These are phyloP conservation scores for Aspergillus ostianus DNA, from an alignment of 495 filamentous ascomycete genomes.

Conservation along the genomic window DNA sequence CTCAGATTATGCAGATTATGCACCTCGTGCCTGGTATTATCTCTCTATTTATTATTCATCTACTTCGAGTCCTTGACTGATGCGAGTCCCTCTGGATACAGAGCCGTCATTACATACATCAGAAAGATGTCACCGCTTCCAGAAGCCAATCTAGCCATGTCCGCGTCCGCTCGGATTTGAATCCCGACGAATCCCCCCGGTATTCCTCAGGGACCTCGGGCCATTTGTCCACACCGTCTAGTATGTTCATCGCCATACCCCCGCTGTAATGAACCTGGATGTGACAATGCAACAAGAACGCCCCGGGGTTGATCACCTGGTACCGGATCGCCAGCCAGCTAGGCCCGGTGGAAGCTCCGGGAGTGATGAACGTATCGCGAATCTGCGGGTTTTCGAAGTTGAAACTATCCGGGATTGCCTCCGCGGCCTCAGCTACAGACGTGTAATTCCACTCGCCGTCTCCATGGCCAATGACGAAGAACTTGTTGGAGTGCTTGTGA, in stretches of 20 bases:
- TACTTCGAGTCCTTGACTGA: no score
- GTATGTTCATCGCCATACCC: slow-evolving; percentile 54
- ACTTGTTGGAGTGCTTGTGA: slow-evolving; percentile 64
- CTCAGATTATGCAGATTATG: background rate
- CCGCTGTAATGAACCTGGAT: slow-evolving; percentile 56
- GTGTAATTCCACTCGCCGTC: slow-evolving; percentile 47
- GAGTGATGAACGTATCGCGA: slow-evolving; percentile 50
- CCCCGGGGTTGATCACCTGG: slow-evolving; percentile 57
- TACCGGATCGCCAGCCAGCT: slow-evolving; percentile 57
- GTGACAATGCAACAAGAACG: slow-evolving; percentile 61
- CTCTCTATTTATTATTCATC: no score
- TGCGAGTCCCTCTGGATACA: no score
- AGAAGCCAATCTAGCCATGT: background rate
- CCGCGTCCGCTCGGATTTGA: background rate
- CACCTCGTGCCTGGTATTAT: no score
- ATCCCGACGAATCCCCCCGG: slow-evolving; percentile 3
- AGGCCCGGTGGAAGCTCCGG: slow-evolving; percentile 25
- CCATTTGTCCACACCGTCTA: slow-evolving; percentile 59
- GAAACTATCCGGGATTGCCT: slow-evolving; percentile 46
- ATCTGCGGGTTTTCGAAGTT: slow-evolving; percentile 54
- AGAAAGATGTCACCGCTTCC: background rate
- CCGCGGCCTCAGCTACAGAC: slow-evolving; percentile 51
- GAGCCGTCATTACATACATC: no score
- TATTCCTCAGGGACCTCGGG: slow-evolving; percentile 38
- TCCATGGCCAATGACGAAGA: slow-evolving; percentile 53